Evolutionary conservation across 352 stramenopile species (phyloP).

Genomic region (Phytophthora podocarpi): DNA sequence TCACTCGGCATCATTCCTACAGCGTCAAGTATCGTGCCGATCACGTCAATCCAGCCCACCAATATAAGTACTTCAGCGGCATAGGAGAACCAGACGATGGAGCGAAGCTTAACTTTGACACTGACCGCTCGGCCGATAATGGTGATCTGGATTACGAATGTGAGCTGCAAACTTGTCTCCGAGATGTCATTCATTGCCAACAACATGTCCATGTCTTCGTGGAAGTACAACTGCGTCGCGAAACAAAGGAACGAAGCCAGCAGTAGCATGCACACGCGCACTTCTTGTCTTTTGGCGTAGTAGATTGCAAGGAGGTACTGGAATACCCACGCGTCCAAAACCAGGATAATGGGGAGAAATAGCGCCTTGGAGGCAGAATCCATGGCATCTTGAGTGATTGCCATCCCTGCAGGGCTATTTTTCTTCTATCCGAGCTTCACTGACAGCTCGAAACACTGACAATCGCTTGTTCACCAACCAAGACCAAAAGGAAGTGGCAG

Average conservation of each 20-base stretch:
- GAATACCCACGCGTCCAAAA: constrained; percentile 41
- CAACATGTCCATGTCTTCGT: constrained; percentile 19
- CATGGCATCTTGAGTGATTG: constrained; percentile 13
- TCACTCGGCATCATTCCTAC: background rate
- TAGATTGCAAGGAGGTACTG: constrained; percentile 42
- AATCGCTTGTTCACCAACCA: no score
- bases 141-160: constrained; percentile 50
- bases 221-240: constrained; percentile 26
- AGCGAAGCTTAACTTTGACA: constrained; percentile 29
- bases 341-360: constrained; percentile 37
- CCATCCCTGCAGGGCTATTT: no score
- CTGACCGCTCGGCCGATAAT: constrained; percentile 36
- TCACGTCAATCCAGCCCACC: constrained; percentile 8
- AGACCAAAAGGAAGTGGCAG: background rate
- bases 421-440: no score
- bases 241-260: constrained; percentile 30
- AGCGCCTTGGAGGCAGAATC: constrained; percentile 16
- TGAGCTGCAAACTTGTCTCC: constrained; percentile 37
- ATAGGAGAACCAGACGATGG: constrained; percentile 29
- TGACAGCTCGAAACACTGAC: background rate
- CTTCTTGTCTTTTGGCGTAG: constrained; percentile 27
- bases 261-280: constrained; percentile 31
- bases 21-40: background rate
- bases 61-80: constrained; percentile 29
- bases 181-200: constrained; percentile 42